Evolutionary conservation across 148 eudicot genomes (phyloP), one percentile per base, ranked within the genome.

Genomic region (Camellia sinensis): DNA sequence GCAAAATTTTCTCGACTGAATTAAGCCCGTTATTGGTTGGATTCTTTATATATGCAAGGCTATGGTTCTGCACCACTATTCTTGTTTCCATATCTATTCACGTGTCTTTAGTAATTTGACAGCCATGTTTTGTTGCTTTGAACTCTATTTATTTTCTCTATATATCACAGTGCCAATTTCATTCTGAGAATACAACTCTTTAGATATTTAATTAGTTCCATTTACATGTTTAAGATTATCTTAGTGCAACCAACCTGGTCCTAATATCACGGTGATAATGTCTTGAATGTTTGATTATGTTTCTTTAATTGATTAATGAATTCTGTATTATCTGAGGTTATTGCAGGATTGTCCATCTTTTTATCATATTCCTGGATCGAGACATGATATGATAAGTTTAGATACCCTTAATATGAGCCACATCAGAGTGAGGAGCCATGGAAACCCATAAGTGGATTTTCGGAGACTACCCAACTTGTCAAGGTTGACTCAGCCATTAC

Each of bases 301-400:
- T 22, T 22, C 29, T 22, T 22, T 22, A 22, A 22, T 22, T 22
- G 29, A 22, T 75, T 75, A 50, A 21, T 75, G 57, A 29, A 60
- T 68, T 82, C 41, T 4, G 14, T 21, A 43, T 75, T 60, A 73
- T 14, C 50, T 37, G 43, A 74, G 63, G 67, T 77, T 68, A 70
- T 77, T 76, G 75, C 84, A 93, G 95, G 93, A 81, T 57, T 79
- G 57, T 76, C 82, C 73, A 76, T 87, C 79, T 53, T 45, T 87
- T 40, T 83, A 86, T 22, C 89, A 86, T 44, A 71, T 73, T 68
- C 76, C 76, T 59, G 88, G 86, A 83, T 81, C 82, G 52, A 85
- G 81, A 60, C 87, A 89, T 69, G 88, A 85, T 40, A 50, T 83
- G 37, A 50, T 76, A 46, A 81, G 88, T 68, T 67, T 86, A 80